These are phyloP conservation scores for Entrophospora sp. DNA, from an alignment of 192 early-diverging fungal species.

Conservation along the genomic window DNA sequence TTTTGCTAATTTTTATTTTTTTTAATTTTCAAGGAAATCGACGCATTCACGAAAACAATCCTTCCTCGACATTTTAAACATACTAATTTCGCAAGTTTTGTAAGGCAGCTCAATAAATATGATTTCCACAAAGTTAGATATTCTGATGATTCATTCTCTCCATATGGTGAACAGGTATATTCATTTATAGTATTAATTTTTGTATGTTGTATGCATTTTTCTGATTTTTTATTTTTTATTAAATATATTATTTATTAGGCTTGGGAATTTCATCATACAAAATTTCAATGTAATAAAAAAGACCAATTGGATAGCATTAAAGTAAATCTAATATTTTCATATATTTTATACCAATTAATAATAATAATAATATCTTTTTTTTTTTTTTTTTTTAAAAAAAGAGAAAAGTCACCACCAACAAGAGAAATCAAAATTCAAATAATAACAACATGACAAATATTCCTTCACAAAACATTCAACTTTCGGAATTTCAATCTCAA, in stretches of 20 bases:
- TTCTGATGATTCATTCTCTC: conserved; percentile 32
- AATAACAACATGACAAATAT: neutral
- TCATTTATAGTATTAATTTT: neutral
- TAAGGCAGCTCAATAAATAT: conserved; percentile 71
- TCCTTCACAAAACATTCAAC: conserved; percentile 10
- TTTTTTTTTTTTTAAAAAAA: conserved; percentile 13
- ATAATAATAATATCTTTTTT: neutral
- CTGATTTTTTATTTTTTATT: too few relatives aligned
- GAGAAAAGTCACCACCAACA: conserved; percentile 34
- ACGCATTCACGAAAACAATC: conserved; percentile 57
- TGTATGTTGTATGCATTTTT: neutral
- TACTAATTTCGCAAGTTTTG: conserved; percentile 60
- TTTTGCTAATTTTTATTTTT: neutral
- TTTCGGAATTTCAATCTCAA: conserved; percentile 32
- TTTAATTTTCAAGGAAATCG: conserved; percentile 53
- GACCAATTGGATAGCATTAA: conserved; percentile 48
- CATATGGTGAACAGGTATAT: conserved; percentile 48
- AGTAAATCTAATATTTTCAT: conserved; percentile 18
- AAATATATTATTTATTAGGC: conserved; percentile 28
- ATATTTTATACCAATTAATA: neutral
- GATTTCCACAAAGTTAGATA: conserved; percentile 69
- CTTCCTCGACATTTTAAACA: conserved; percentile 67
- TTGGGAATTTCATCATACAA: conserved; percentile 64
- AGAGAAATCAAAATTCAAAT: neutral
- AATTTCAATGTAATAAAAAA: conserved; percentile 49